phyloP scores from a whole-genome alignment of 2,329 filamentous ascomycete species.

The Botrytis cinerea region DNA sequence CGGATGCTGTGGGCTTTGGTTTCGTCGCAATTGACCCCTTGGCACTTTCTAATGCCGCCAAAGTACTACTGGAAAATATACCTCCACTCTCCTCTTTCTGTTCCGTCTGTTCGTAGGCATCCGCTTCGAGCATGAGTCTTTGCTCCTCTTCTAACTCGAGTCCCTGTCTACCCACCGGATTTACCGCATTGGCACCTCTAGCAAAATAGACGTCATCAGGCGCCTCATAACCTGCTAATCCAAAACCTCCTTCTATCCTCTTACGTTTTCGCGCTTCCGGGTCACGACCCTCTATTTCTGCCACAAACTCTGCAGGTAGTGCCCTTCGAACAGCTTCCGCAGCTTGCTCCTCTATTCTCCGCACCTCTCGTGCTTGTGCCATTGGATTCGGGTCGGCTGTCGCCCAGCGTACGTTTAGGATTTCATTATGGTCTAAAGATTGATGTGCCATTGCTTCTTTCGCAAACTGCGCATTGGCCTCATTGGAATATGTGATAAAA shows the following conservation, averaged over 20 bases:
- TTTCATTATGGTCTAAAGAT: slow-evolving; percentile 84
- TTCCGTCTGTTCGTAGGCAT: slow-evolving; percentile 45
- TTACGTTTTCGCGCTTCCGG: slow-evolving; percentile 84
- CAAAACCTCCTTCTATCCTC: slow-evolving; percentile 87
- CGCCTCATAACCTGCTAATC: slow-evolving; percentile 75
- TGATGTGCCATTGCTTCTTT: slow-evolving; percentile 97
- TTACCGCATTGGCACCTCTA: slow-evolving; percentile 68
- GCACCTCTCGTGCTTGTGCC: slow-evolving; percentile 87
- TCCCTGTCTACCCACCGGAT: slow-evolving; percentile 58
- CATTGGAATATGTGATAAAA: slow-evolving; percentile 92
- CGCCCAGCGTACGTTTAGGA: slow-evolving; percentile 95
- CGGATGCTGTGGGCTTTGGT: slow-evolving; percentile 53
- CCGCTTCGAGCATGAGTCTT: slow-evolving; percentile 55
- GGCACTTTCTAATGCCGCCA: slow-evolving; percentile 71
- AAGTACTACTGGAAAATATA: slow-evolving; percentile 79
- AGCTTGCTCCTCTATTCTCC: slow-evolving; percentile 90
- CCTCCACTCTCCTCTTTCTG: slow-evolving; percentile 50
- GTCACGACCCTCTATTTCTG: slow-evolving; percentile 90
- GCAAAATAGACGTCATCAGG: slow-evolving; percentile 94
- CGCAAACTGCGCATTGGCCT: slow-evolving; percentile 86
- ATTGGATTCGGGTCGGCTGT: slow-evolving; percentile 95
- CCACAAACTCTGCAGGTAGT: slow-evolving; percentile 85
- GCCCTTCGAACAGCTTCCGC: slow-evolving; percentile 89
- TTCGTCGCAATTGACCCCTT: slow-evolving; percentile 54
- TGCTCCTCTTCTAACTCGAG: slow-evolving; percentile 66